phyloP scores from a whole-genome alignment of 129 eudicot genomes.

The Flaveria brownii region DNA sequence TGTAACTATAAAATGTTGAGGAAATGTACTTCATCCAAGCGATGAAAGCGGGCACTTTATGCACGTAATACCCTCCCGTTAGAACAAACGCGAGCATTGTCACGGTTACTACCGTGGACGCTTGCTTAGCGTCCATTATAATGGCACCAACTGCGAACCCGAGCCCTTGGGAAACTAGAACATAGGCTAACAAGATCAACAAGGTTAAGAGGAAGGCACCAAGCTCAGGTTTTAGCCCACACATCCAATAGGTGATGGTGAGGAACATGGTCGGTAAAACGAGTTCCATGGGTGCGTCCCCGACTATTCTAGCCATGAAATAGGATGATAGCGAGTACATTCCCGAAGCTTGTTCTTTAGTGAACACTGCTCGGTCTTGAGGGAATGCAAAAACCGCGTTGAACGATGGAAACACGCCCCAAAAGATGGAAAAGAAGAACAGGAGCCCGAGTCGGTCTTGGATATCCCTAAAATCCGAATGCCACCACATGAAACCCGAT shows the following conservation, averaged over 20 bases:
- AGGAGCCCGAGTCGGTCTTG: conserved; percentile 93
- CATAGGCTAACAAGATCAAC: conserved; percentile 57
- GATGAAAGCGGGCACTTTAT: conserved; percentile 65
- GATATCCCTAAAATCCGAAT: conserved; percentile 60
- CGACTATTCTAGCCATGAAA: conserved; percentile 80
- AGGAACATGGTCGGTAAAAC: conserved; percentile 75
- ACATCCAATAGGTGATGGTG: conserved; percentile 80
- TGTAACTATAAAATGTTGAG: conserved; percentile 62
- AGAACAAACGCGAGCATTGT: conserved; percentile 91
- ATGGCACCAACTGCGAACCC: conserved; percentile 87
- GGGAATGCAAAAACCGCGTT: conserved; percentile 91
- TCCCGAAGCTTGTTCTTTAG: conserved; percentile 85
- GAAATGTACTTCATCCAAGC: conserved; percentile 85
- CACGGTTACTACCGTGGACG: conserved; percentile 77
- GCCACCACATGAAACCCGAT: conserved; percentile 97
- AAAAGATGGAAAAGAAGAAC: conserved; percentile 78
- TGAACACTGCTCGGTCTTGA: conserved; percentile 78
- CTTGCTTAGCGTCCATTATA: conserved; percentile 93
- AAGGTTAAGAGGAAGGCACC: conserved; percentile 59
- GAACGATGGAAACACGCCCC: conserved; percentile 93
- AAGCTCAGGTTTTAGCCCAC: conserved; percentile 71
- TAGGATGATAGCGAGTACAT: conserved; percentile 86
- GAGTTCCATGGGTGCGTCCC: conserved; percentile 92
- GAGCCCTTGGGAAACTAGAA: conserved; percentile 86
- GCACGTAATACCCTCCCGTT: conserved; percentile 93